A percentile compares a stretch with the other conserved stretches of the same genome.
Conservation (phyloP, 2,329 filamentous ascomycete species). For the Nothophaeocryptopus gaeumannii region DNA sequence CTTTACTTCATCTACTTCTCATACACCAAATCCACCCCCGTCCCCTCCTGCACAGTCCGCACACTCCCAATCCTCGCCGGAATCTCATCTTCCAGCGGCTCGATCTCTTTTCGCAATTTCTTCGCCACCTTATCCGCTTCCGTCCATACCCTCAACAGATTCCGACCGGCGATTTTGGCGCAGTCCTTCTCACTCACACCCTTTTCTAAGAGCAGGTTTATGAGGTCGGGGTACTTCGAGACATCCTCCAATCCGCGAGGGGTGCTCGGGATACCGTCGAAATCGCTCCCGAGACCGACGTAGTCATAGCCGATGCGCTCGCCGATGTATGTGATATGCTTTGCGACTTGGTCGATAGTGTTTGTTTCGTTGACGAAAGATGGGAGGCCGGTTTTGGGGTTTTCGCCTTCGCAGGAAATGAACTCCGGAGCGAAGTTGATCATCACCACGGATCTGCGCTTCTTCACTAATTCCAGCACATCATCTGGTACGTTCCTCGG, state of each 20-base stretch:
- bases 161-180: constrained; percentile 72
- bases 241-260: constrained; percentile 81
- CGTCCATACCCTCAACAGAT: constrained; percentile 79
- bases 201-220: constrained; percentile 69
- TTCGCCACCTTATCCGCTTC: constrained; percentile 71
- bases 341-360: constrained; percentile 72
- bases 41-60: constrained; percentile 1
- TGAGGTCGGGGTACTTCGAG: constrained; percentile 73
- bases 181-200: constrained; percentile 74
- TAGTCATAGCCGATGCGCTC: constrained; percentile 79
- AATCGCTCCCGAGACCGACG: constrained; percentile 86
- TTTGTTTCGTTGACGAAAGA: constrained; percentile 64
- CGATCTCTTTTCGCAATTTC: constrained; percentile 55
- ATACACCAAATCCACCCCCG: constrained; percentile 1
- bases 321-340: constrained; percentile 80
- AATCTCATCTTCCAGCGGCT: constrained; percentile 46
- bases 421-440: constrained; percentile 85
- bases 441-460: constrained; percentile 76
- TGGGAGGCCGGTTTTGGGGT: constrained; percentile 60
- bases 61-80: constrained; percentile 8
- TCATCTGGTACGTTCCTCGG: constrained; percentile 87
- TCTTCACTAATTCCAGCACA: constrained; percentile 72
- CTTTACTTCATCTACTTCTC: background rate
- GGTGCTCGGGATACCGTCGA: constrained; percentile 69
- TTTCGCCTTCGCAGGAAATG: constrained; percentile 65